These are phyloP conservation scores for Sphaerulina vaccinii DNA, from an alignment of 2,329 filamentous ascomycete genomes.

Conservation along the genomic window DNA sequence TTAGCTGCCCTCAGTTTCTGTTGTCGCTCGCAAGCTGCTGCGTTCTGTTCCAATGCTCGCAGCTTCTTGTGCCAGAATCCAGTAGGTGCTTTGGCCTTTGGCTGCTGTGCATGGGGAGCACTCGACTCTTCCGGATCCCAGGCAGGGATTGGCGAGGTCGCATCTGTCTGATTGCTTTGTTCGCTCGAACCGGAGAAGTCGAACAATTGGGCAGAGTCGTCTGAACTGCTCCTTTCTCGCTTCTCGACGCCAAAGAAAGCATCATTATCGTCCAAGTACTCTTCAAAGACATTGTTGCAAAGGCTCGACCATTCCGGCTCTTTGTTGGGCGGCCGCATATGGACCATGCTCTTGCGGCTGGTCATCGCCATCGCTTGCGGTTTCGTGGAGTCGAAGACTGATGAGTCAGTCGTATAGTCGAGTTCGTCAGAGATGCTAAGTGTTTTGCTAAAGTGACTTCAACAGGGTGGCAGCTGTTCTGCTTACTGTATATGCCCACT, in stretches of 20 bases:
- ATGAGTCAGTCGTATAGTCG: background rate
- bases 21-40: constrained; percentile 45
- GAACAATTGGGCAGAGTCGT: constrained; percentile 50
- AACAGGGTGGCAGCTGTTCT: background rate
- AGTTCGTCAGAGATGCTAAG: background rate
- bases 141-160: constrained; percentile 51
- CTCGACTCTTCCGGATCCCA: constrained; percentile 36
- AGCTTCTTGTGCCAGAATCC: constrained; percentile 57
- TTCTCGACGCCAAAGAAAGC: constrained; percentile 49
- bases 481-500: constrained; percentile 6
- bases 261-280: constrained; percentile 60
- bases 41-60: constrained; percentile 52
- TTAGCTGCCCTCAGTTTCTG: constrained; percentile 33
- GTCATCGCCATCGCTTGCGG: constrained; percentile 25
- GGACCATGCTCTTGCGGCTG: constrained; percentile 26
- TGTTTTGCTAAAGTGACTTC: background rate
- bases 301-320: constrained; percentile 56
- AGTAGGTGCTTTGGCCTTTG: constrained; percentile 44
- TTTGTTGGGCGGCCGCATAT: constrained; percentile 52
- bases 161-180: constrained; percentile 48
- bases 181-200: constrained; percentile 52
- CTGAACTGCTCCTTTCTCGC: constrained; percentile 50
- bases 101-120: constrained; percentile 31
- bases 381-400: constrained; percentile 1
- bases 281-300: constrained; percentile 62